Evolutionary conservation across 192 early-diverging fungal species (phyloP), one percentile per base, ranked within the genome.

Genomic region (Umbelopsis isabellina): DNA sequence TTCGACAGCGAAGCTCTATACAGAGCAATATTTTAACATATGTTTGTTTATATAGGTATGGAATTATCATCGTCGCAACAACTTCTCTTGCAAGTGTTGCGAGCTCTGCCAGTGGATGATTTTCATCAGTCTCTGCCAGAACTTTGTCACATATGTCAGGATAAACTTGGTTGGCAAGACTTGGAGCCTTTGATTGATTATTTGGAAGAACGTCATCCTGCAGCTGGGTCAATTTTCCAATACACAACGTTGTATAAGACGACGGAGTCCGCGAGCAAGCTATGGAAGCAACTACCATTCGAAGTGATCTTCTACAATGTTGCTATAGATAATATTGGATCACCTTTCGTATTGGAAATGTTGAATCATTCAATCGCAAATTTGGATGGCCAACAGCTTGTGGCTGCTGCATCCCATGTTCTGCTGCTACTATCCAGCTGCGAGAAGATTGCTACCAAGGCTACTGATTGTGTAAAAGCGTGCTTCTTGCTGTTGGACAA

Each of bases 101-200:
- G 15, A 27, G 25, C 9, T 25, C 27, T 61, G 0, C 55, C 55
- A 35, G 55, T 35, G 33, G 55, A 61, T 35, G 50, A 58, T 21
- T 49, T 85, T n/a, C 65, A 76, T 27, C 75, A 25, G 8, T 33
- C 80, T 50, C 75, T 85, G 10, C 37, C n/a, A n/a, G 45, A 41
- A 4, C 20, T 78, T 18, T 51, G 69, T 25, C 46, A 68, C 2
- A 68, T 72, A 12, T 66, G 70, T 53, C 37, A 66, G 7, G 22
- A 65, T 1, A 35, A 37, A n/a, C 35, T 67, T 8, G 72, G 66
- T 27, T 72, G 35, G 47, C 45, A 47, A 11, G 15, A 20, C 2
- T 71, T 46, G 25, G 77, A 80, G 16, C 78, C 77, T 25, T 46
- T 86, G 22, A 37, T 80, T 2, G 77, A 79, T 8, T 86, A 83